Base-by-base conservation (phyloP, 2,329 filamentous ascomycete species). In the Talaromyces marneffei region DNA sequence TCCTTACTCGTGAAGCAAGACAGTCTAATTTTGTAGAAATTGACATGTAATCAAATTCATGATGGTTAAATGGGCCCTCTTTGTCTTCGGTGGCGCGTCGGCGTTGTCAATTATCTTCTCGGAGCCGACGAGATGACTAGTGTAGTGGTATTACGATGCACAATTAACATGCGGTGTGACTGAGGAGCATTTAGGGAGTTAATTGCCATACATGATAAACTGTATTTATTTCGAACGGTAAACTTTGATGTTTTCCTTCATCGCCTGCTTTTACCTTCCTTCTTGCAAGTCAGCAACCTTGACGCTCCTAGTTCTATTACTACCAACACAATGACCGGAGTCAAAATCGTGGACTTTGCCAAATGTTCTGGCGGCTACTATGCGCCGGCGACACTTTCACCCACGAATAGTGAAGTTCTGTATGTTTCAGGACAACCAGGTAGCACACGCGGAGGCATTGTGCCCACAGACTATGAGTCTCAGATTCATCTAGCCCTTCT, bases 401-500 rank as follows among this genome's bases (percentile, higher is more conserved):
- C 29, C 5, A 14, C 29, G 8, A 31, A 52, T 20, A 52, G n/a
- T 9, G n/a, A 52, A 33, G 27, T 23, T 12, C 9, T 52, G 29
- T 33, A 52, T 33, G 27, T 31, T 5, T 52, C 46, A 18, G 58
- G 50, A 9, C 48, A 60, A 20, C 18, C 40, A 27, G 48, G 58
- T 18, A 40, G 25, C 31, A 42, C 40, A 27, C 42, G 20, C 4
- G 29, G 23, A 31, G 33, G 48, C 46, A 20, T 31, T 14, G 50
- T 37, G 9, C 58, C 48, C 1, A 10, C n/a, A 35, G 18, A 53
- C 25, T 42, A 44, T 46, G 58, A 60, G 31, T 39, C 27, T 9
- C 58, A 60, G n/a, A 53, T 60, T 18, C 39, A 54, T 4, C 37
- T 60, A 5, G 48, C 58, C 14, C 31, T 53, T n/a, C 20, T 10